These are phyloP conservation scores for Scalesia atractyloides DNA, from an alignment of 129 eudicot species.

Conservation along the genomic window DNA sequence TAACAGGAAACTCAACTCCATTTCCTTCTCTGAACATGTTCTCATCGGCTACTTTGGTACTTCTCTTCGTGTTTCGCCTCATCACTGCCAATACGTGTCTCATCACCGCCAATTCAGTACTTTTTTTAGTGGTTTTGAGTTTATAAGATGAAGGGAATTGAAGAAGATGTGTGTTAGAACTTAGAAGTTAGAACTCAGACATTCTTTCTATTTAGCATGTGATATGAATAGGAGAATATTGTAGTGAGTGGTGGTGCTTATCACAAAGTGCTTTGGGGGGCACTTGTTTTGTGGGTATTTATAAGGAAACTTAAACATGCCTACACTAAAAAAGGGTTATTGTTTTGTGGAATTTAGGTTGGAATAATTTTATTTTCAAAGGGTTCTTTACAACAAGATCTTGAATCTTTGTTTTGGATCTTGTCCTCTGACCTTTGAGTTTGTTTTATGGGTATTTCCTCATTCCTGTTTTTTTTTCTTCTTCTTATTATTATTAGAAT, in stretches of 20 bases:
- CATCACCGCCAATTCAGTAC: constrained; percentile 27
- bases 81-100: constrained; percentile 37
- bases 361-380: constrained; percentile 14
- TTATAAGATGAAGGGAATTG: constrained; percentile 24
- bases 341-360: constrained; percentile 15
- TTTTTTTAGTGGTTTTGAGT: constrained; percentile 21
- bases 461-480: neutral
- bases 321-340: constrained; percentile 10
- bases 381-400: constrained; percentile 12
- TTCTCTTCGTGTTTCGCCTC: constrained; percentile 52
- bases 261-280: constrained; percentile 43
- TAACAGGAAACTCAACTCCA: constrained; percentile 40
- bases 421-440: constrained; percentile 13
- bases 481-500: neutral
- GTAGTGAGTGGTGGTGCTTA: constrained; percentile 52
- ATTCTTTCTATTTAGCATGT: constrained; percentile 28
- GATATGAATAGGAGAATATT: constrained; percentile 33
- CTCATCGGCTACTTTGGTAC: constrained; percentile 68
- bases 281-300: constrained; percentile 42
- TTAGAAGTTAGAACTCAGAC: constrained; percentile 6
- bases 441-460: constrained; percentile 20
- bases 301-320: constrained; percentile 24
- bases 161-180: constrained; percentile 25
- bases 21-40: constrained; percentile 50
- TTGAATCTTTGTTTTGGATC: constrained; percentile 16